These are phyloP conservation scores for Penicillium cosmopolitanum DNA, from an alignment of 495 filamentous ascomycete species.

Conservation along the genomic window DNA sequence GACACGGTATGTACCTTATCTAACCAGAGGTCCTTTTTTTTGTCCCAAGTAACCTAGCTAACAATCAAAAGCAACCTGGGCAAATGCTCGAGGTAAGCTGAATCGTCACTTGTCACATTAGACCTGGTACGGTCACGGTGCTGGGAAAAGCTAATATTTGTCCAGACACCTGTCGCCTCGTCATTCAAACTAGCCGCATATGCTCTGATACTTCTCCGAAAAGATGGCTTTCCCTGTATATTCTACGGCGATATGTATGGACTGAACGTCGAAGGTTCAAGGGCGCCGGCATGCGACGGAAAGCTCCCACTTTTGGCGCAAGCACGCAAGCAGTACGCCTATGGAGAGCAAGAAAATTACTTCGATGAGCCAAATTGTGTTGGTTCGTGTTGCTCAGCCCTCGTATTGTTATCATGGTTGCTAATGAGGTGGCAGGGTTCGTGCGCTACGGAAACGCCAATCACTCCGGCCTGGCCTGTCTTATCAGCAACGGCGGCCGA, in stretches of 20 bases:
- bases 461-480: constrained; percentile 58
- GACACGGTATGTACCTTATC: constrained; percentile 42
- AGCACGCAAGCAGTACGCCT: constrained; percentile 69
- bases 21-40: not conserved
- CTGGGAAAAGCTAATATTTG: constrained; percentile 12
- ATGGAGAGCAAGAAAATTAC: constrained; percentile 70
- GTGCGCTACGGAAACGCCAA: constrained; percentile 62
- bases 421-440: constrained; percentile 46
- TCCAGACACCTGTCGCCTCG: constrained; percentile 50
- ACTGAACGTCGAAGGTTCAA: constrained; percentile 55
- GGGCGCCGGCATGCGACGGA: constrained; percentile 61
- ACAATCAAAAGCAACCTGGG: constrained; percentile 55
- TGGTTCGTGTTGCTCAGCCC: constrained; percentile 38
- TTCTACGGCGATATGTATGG: constrained; percentile 80
- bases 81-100: constrained; percentile 57
- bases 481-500: constrained; percentile 58
- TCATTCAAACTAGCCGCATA: constrained; percentile 66
- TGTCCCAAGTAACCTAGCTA: constrained; percentile 1
- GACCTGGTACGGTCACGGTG: not conserved
- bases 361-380: constrained; percentile 69
- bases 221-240: constrained; percentile 67
- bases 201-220: constrained; percentile 66
- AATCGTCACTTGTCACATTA: constrained; percentile 1
- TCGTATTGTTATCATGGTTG: constrained; percentile 6
- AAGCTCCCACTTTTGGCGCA: constrained; percentile 63